Percentiles rank a stretch among this genome's conserved stretches.
These are phyloP conservation scores for Rhizopogon vulgaris DNA, from an alignment of 768 basidiomycete species.

Conservation along the genomic window DNA sequence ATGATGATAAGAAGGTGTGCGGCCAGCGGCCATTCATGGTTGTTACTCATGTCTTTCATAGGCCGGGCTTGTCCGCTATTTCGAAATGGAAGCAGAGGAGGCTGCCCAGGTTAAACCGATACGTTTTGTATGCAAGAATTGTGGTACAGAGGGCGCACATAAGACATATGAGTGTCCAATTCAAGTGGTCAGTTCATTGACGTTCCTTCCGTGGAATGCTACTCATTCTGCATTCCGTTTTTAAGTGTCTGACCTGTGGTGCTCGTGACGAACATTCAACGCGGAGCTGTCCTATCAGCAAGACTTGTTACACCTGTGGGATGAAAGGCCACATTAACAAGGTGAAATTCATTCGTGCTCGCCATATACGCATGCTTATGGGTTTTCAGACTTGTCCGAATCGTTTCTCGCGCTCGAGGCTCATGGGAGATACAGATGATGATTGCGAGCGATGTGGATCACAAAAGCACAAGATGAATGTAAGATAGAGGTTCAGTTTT, in stretches of 20 bases:
- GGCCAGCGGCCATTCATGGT: not conserved
- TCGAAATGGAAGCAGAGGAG: conserved; percentile 42
- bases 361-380: not conserved
- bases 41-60: conserved; percentile 15
- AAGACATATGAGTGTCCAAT: conserved; percentile 63
- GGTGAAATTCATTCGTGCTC: conserved; percentile 26
- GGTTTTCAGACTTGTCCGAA: conserved; percentile 66
- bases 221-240: not conserved
- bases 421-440: conserved; percentile 23
- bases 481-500: conserved; percentile 25
- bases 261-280: conserved; percentile 75
- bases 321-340: conserved; percentile 79
- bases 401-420: conserved; percentile 28
- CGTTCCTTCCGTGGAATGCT: not conserved
- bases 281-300: conserved; percentile 72
- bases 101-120: conserved; percentile 32
- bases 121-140: conserved; percentile 66
- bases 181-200: conserved; percentile 49
- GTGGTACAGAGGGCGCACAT: conserved; percentile 70
- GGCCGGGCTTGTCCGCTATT: conserved; percentile 59
- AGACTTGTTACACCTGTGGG: conserved; percentile 73
- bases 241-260: conserved; percentile 76
- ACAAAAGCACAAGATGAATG: conserved; percentile 55
- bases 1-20: conserved; percentile 56
- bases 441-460: conserved; percentile 72